A percentile compares a stretch with the other conserved stretches of the same genome.
phyloP scores from a whole-genome alignment of 2,329 filamentous ascomycete species.

The Cladosporium phlei region DNA sequence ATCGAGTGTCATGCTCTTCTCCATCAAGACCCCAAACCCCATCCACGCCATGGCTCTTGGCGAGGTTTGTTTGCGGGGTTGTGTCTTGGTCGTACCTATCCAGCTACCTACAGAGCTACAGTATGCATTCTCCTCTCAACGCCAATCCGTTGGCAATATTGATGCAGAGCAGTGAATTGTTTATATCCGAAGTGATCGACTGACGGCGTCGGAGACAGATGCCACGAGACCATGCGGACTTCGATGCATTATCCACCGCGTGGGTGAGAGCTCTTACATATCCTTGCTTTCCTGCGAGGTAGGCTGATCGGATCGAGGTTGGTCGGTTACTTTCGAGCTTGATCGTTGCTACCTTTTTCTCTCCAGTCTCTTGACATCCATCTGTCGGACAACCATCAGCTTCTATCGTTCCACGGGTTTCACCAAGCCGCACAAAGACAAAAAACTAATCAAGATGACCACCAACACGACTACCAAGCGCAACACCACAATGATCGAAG shows the following conservation, averaged over 20 bases:
- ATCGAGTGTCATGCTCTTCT: too few species aligned
- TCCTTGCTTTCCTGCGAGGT: background rate
- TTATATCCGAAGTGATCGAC: constrained; percentile 9
- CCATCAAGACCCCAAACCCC: constrained; percentile 2
- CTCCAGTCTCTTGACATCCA: too few species aligned
- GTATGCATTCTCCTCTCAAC: background rate
- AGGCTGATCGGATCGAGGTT: background rate
- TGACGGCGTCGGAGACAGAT: constrained; percentile 10
- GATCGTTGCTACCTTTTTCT: too few species aligned
- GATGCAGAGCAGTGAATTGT: background rate
- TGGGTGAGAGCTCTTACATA: background rate
- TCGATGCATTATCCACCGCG: too few species aligned
- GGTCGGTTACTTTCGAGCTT: too few species aligned
- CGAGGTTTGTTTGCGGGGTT: constrained; percentile 13
- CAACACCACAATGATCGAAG: constrained; percentile 5
- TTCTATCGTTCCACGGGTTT: too few species aligned
- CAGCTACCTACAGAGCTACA: too few species aligned
- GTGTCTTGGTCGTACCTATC: constrained; percentile 1
- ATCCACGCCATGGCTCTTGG: constrained; percentile 13
- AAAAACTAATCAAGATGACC: too few species aligned
- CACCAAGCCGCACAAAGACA: too few species aligned
- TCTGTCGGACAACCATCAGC: too few species aligned
- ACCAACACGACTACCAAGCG: background rate
- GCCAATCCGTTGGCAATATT: constrained; percentile 1
- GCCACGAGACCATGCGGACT: constrained; percentile 2